Base-by-base conservation (phyloP, 306 rosid genomes). In the Ziziphus jujuba region DNA sequence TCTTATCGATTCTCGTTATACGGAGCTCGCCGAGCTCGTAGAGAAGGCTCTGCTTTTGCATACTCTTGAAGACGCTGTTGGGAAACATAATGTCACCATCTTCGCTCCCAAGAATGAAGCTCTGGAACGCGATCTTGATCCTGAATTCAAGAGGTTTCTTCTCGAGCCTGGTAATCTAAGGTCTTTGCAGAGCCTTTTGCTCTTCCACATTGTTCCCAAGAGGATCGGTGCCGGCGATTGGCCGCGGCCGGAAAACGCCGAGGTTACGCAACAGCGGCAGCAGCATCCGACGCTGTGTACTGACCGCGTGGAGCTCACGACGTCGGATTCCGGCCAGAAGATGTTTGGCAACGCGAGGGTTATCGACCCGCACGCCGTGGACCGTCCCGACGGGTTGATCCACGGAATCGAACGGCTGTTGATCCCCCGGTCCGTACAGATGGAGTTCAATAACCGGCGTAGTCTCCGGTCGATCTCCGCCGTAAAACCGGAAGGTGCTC, bases 101-200 rank as follows among this genome's bases (percentile, higher is more conserved):
- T 67, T 75, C 74, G 79, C 69, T 22, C 79, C 74, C 0, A 54
- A 33, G 54, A 75, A 75, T 33, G 69, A 75, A 62, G 79, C 79
- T 53, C 70, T 74, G n/a, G 79, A 74, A 33, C 79, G 57, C 48
- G 69, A 67, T 61, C 73, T 75, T 31, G 65, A 75, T 52, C 79
- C 74, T 12, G 79, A 75, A 40, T 75, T 67, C 45, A 75, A 75
- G 62, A 21, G 69, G 25, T 75, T 67, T 31, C 69, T 67, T 20
- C 79, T 75, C 56, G 74, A 75, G 9, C 79, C 73, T 4, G 63
- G 73, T 4, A 74, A 66, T 48, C 35, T 74, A 63, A 59, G 31
- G 63, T 74, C 79, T 40, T 57, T 74, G 11, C 73, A 67, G 69
- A 74, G 56, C 1, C 63, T 74, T 55, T 35, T 74, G 50, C 55